Evolutionary conservation across 306 rosid genomes (phyloP).

Genomic region (Rubus parviflorus): DNA sequence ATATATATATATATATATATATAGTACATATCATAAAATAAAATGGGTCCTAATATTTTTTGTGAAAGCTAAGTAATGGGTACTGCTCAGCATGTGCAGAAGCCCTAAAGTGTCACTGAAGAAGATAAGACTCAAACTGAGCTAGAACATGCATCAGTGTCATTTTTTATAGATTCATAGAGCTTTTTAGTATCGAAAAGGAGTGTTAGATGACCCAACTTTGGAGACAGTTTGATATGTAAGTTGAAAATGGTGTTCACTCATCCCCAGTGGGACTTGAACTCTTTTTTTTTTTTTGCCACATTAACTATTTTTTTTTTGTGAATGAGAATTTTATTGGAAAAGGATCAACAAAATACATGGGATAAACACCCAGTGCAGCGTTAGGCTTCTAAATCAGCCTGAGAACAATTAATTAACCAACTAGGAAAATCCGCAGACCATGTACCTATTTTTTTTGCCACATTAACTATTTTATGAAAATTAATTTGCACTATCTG

Average conservation of each 20-base stretch:
- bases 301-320: too few relatives aligned
- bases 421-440: too few relatives aligned
- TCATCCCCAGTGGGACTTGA: not conserved
- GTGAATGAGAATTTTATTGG: too few relatives aligned
- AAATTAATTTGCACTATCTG: not conserved
- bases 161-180: not conserved
- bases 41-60: not conserved
- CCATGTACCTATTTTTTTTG: too few relatives aligned
- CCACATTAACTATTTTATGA: not conserved
- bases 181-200: not conserved
- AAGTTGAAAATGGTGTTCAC: not conserved
- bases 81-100: slow-evolving; percentile 2
- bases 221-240: not conserved
- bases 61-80: not conserved
- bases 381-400: too few relatives aligned
- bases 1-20: not conserved
- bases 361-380: too few relatives aligned
- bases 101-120: not conserved
- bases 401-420: too few relatives aligned
- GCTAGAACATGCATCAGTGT: not conserved
- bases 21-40: not conserved
- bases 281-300: not conserved
- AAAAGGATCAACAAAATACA: too few relatives aligned
- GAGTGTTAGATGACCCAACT: slow-evolving; percentile 2
- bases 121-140: slow-evolving; percentile 4